Evolutionary conservation across 192 early-diverging fungal species (phyloP), one percentile per base, ranked within the genome.

Genomic region (Allomyces javanicus): DNA sequence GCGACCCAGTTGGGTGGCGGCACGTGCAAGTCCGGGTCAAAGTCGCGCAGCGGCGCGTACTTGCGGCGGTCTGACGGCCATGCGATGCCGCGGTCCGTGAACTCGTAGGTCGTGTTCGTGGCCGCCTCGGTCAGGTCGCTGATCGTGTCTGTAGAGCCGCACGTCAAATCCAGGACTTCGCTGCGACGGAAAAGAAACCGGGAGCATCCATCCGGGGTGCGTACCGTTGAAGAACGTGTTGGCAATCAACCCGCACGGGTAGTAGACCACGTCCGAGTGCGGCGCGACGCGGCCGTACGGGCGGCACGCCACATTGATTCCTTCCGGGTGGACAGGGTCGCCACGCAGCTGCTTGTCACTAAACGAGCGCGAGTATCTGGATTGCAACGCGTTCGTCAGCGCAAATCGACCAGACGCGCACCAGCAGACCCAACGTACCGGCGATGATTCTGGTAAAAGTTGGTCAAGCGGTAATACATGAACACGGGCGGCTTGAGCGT

Each of bases 401-500:
- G 33, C 26, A 40, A 40, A 40, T 40, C 33, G 7, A 40, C 33
- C 33, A 40, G 7, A 9, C 33, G 7, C 7, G 33, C 33, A 9
- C 33, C 33, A 9, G 33, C 33, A 40, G 9, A 7, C 3, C 33
- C 5, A 0, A 40, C 33, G 33, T 9, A 58, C 64, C 87, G 84
- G 44, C 96, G 84, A 68, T 99, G 93, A 79, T 99, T 99, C 75
- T 99, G 96, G 74, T 95, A 99, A 75, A 99, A 99, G 75, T 95
- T 93, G 40, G 94, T 94, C 65, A 99, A 84, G 62, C 88, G 78
- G 70, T 97, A 97, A 75, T 97, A 99, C 64, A 99, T 67, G 69
- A 86, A 97, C 66, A 99, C 87, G 9, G 90, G 89, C 7, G 84
- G 66, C 62, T 79, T 80, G 73, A 97, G 71, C 44, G 74, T 70